Base-by-base conservation (phyloP, 768 basidiomycete species). In the Leccinellum albellum region DNA sequence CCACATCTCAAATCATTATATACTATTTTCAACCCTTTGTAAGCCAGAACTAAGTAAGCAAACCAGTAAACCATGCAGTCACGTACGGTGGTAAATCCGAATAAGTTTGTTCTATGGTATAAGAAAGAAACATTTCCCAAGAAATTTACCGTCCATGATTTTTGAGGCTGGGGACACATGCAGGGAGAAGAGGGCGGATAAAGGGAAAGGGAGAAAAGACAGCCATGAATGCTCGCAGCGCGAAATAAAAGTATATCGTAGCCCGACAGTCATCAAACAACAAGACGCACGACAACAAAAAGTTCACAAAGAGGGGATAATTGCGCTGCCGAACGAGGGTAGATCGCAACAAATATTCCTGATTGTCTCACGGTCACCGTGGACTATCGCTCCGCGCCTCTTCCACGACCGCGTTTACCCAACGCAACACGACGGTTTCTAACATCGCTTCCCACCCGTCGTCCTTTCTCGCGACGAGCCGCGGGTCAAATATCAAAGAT, bases 361-460 rank as follows among this genome's bases (percentile, higher is more conserved):
- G 24, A 45, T 57, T 4, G 26, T 20, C 24, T 29, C 6, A 32
- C 49, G 48, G 61, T 69, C 47, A 70, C 59, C 62, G 65, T 50
- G 13, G 57, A 47, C 40, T 59, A 54, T 71, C 79, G 48, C 68
- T 74, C 70, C 82, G 82, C 73, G 70, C 73, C 74, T 96, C 93
- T 35, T 83, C 80, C 4, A 91, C 81, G 7, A 86, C 85, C 28
- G 79, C 83, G 23, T 77, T 75, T 54, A 86, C 77, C 93, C 93
- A 95, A 33, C 77, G 74, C 42, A 81, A 48, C 12, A 93, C 72
- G 0, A 83, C 78, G 21, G 64, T 64, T 67, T 88, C 84, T 6
- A 96, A 76, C 88, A 93, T 91, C 24, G 75, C 74, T 55, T 91
- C 86, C 93, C 93, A 96, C 0, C 88, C 91, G 0, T 80, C 78